Conservation (phyloP, 768 basidiomycete genomes). For the Asterophora lycoperdoides region DNA sequence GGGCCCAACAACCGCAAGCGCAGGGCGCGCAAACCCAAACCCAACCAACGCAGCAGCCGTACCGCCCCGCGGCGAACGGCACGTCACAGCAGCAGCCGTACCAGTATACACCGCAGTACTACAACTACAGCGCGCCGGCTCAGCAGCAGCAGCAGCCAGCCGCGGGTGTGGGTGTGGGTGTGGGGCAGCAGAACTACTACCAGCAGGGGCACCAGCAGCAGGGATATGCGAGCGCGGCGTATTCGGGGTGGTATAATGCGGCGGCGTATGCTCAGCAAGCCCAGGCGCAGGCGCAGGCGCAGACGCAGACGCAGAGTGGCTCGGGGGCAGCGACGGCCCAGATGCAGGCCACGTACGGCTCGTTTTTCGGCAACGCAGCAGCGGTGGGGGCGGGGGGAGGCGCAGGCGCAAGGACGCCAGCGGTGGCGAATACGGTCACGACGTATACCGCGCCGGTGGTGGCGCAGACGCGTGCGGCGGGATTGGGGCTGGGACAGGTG, state of each 20-base stretch:
- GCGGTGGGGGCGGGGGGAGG: neutral
- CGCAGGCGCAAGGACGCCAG: constrained; percentile 17
- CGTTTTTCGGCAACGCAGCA: constrained; percentile 17
- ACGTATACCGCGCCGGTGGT: constrained; percentile 7
- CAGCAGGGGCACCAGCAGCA: constrained; percentile 30
- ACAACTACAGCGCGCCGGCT: constrained; percentile 10
- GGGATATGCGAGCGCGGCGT: constrained; percentile 28
- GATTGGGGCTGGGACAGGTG: constrained; percentile 11
- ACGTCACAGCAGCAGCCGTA: constrained; percentile 20
- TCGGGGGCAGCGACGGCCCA: constrained; percentile 22
- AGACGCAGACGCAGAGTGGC: constrained; percentile 1
- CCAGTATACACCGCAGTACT: constrained; percentile 32
- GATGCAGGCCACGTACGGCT: constrained; percentile 21
- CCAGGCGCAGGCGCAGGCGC: constrained; percentile 11
- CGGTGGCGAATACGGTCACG: constrained; percentile 25
- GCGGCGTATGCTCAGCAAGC: constrained; percentile 17
- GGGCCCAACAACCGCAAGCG: constrained; percentile 20
- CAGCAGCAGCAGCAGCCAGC: too few relatives aligned
- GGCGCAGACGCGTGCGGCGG: constrained; percentile 1
- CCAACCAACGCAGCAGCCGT: constrained; percentile 18
- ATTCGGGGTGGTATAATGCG: constrained; percentile 32
- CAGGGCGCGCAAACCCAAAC: too few relatives aligned
- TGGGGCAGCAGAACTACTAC: constrained; percentile 30
- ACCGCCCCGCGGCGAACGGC: constrained; percentile 5
- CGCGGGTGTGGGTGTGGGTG: constrained; percentile 10